Evolutionary conservation across 805 yeast genomes (phyloP).

Genomic region (Saccharomycopsis amapae): DNA sequence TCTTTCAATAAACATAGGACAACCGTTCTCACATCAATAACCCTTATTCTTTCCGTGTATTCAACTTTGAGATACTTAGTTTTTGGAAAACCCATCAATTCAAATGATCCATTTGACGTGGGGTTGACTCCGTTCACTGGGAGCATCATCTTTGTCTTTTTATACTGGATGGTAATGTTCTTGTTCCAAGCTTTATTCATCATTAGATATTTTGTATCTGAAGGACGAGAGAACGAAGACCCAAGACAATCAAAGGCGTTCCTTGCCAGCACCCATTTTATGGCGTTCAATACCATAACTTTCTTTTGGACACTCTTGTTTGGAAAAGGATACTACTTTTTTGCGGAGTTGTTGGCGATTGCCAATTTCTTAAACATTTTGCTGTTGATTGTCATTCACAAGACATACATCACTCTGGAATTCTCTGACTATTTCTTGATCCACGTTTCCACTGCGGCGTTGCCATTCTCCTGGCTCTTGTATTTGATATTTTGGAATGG

Average conservation of each 20-base stretch:
- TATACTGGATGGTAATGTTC: conserved; percentile 53
- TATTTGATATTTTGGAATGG: conserved; percentile 82
- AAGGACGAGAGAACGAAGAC: conserved; percentile 17
- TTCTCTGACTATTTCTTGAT: conserved; percentile 46
- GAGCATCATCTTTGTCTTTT: conserved; percentile 38
- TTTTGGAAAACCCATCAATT: conserved; percentile 37
- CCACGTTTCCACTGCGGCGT: conserved; percentile 59
- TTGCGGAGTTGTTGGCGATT: conserved; percentile 51
- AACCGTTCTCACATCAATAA: background rate
- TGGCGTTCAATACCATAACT: conserved; percentile 50
- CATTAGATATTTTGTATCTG: conserved; percentile 37
- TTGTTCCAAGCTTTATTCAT: conserved; percentile 47
- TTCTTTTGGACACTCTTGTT: conserved; percentile 62
- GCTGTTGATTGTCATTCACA: conserved; percentile 48
- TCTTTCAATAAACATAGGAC: too few relatives aligned
- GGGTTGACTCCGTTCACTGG: conserved; percentile 69
- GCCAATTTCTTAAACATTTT: conserved; percentile 55
- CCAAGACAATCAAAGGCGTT: conserved; percentile 28
- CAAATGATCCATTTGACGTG: conserved; percentile 38
- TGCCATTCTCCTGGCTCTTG: conserved; percentile 70
- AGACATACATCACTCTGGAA: conserved; percentile 50
- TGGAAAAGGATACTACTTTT: conserved; percentile 48
- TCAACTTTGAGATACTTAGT: conserved; percentile 51
- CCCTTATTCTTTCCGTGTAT: conserved; percentile 49
- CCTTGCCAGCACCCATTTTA: conserved; percentile 54